These are phyloP conservation scores for Ophidiomyces ophidiicola DNA, from an alignment of 2,329 filamentous ascomycete species.

Conservation along the genomic window DNA sequence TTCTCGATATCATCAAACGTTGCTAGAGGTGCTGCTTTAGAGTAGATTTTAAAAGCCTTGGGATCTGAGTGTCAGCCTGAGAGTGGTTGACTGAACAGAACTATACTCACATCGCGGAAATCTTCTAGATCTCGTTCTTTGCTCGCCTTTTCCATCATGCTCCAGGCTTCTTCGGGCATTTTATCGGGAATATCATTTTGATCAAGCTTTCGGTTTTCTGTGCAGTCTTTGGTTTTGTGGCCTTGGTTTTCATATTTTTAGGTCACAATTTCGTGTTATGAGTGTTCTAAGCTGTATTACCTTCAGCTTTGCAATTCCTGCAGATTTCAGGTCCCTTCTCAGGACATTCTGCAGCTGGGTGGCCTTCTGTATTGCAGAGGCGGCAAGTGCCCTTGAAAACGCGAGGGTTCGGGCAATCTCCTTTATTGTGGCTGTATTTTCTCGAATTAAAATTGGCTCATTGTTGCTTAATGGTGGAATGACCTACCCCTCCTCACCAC, in stretches of 20 bases:
- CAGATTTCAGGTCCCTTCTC: slow-evolving; percentile 33
- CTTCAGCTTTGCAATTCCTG: slow-evolving; percentile 38
- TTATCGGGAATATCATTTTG: slow-evolving; percentile 36
- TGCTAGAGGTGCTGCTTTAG: slow-evolving; percentile 36
- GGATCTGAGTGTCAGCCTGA: slow-evolving; percentile 8
- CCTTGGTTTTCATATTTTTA: slow-evolving; percentile 23
- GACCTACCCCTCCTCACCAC: slow-evolving; percentile 32
- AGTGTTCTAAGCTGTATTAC: slow-evolving; percentile 17
- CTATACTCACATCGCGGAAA: slow-evolving; percentile 35
- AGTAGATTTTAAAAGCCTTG: slow-evolving; percentile 40
- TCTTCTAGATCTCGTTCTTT: slow-evolving; percentile 39
- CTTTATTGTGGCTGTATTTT: slow-evolving; percentile 33
- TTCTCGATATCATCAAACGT: slow-evolving; percentile 40
- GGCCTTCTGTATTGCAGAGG: slow-evolving; percentile 37
- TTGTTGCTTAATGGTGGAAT: not conserved
- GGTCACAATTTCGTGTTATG: not conserved
- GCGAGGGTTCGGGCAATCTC: slow-evolving; percentile 36
- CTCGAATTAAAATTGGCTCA: slow-evolving; percentile 6
- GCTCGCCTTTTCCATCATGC: slow-evolving; percentile 37
- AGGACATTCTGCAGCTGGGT: slow-evolving; percentile 35
- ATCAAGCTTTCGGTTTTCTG: slow-evolving; percentile 35
- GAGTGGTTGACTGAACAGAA: not conserved
- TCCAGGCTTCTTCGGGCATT: slow-evolving; percentile 40
- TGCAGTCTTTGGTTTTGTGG: slow-evolving; percentile 36
- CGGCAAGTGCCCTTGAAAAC: slow-evolving; percentile 38